Evolutionary conservation across 257 asterid genomes (phyloP), one percentile per base, ranked within the genome.

Genomic region (Gardenia jasminoides): DNA sequence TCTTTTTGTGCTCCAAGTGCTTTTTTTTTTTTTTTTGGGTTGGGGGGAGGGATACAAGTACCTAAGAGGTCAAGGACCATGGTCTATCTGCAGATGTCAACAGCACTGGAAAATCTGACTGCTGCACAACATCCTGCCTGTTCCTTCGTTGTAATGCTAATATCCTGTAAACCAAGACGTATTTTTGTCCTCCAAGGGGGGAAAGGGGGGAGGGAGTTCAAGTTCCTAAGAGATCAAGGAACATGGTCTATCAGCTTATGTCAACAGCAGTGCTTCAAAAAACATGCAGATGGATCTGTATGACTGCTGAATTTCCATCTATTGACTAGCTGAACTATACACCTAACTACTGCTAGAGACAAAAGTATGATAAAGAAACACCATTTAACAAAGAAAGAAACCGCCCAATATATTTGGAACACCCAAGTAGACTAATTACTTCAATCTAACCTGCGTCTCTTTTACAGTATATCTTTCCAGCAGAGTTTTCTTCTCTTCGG

Each of bases 391-490:
- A 24, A 20, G 30, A 31, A n/a, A 72, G 30, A 56, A 41, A 77
- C 36, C 56, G 28, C 61, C 61, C 11, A 56, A 47, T 6, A 73
- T 26, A 11, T 44, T n/a, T 28, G 44, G 22, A 26, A 72, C 28
- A 7, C 43, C 26, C n/a, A 8, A 31, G 22, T 13, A 75, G 15
- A 44, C 20, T 5, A 31, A 20, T 52, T 68, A 72, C 67, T n/a
- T 50, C 48, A 31, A 82, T 80, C 85, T 50, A 82, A 92, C 98
- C 98, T 92, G 98, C 31, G 96, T 90, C 81, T 93, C 98, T 75
- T 93, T 94, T 83, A 94, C 95, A 0, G 97, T 93, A 83, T 94
- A 93, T 89, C 93, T 84, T 76, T 91, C 97, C 67, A 93, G 89
- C 86, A 94, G 79, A 17, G 92, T 87, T 77, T 89, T 94, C 90